A percentile compares a stretch with the other conserved stretches of the same genome.
phyloP scores from a whole-genome alignment of 2,329 filamentous ascomycete genomes.

The Diaporthe nobilis region DNA sequence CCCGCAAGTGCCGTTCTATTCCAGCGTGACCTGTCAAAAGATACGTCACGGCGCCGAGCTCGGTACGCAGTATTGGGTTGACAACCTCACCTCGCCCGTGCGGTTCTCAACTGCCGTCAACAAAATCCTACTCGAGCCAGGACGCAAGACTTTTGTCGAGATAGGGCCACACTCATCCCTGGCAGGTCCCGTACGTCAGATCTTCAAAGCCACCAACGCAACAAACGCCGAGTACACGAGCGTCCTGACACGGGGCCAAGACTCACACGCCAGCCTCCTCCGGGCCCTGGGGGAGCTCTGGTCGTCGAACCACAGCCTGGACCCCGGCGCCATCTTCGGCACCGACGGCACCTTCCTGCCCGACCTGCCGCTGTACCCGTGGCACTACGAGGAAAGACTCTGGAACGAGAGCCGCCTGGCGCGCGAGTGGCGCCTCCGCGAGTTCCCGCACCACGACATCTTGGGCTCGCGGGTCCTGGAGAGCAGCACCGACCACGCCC shows the following conservation, averaged over 20 bases:
- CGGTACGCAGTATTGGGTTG: slow-evolving; percentile 48
- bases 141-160: slow-evolving; percentile 46
- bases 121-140: slow-evolving; percentile 43
- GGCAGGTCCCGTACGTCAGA: slow-evolving; percentile 49
- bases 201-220: slow-evolving; percentile 12
- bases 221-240: slow-evolving; percentile 2
- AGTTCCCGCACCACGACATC: slow-evolving; percentile 51
- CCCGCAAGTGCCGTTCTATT: slow-evolving; percentile 1
- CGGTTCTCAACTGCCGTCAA: slow-evolving; percentile 52
- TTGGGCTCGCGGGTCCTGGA: slow-evolving; percentile 48
- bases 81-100: slow-evolving; percentile 42
- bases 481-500: slow-evolving; percentile 29
- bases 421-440: slow-evolving; percentile 51
- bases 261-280: slow-evolving; percentile 38
- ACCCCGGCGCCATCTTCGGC: neutral
- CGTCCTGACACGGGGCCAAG: slow-evolving; percentile 28
- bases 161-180: slow-evolving; percentile 50
- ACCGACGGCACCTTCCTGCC: slow-evolving; percentile 29
- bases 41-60: neutral
- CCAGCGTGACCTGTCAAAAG: neutral
- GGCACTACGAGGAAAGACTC: slow-evolving; percentile 57
- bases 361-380: slow-evolving; percentile 61
- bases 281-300: slow-evolving; percentile 40
- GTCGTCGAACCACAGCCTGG: slow-evolving; percentile 39
- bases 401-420: slow-evolving; percentile 56